Base-by-base conservation (phyloP, 192 early-diverging fungal species). In the Gryganskiella cystojenkinii region DNA sequence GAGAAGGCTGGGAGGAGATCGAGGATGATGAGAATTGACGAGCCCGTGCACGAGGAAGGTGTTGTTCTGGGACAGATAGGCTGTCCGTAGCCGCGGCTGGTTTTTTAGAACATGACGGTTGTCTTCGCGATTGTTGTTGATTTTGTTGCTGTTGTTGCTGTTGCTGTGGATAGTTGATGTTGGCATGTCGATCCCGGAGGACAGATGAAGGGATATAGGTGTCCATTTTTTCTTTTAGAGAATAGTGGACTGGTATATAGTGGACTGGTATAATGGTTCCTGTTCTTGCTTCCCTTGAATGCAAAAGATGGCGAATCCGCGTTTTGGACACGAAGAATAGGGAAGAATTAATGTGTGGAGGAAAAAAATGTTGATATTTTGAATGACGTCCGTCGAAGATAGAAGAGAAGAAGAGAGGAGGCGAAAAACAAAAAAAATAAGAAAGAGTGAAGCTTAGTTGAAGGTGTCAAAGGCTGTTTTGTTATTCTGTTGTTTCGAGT, bases 121-220 rank as follows among this genome's bases (percentile, higher is more conserved):
- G 46, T 49, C 45, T 4, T 42, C 43, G 8, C 42, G 35, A 25
- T 33, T 6, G 55, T 22, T 9, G n/a, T 50, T 50, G 47, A 49
- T 10, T 15, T 45, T 49, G 43, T 9, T 59, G 67, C 9, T 59
- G 37, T 24, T 27, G 68, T 4, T 47, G 59, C 14, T 57, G 61
- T 40, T 42, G 59, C 4, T 52, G 61, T 5, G 10, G 37, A 11
- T 52, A 37, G 6, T 17, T 10, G 10, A 40, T 25, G 25, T 27
- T 27, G 22, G 28, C 42, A 19, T 61, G 43, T 22, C 59, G 58
- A 34, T 60, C 58, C 27, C 20, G 19, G 10, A 67, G n/a, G 28
- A 76, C 52, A 7, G 64, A 57, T 3, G 64, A 43, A 2, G 72
- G 72, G 44, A 76, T 63, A 53, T 57, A 76, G 17, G 54, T 33